Evolutionary conservation across 768 basidiomycete species (phyloP).

Genomic region (Podaxis sp.): DNA sequence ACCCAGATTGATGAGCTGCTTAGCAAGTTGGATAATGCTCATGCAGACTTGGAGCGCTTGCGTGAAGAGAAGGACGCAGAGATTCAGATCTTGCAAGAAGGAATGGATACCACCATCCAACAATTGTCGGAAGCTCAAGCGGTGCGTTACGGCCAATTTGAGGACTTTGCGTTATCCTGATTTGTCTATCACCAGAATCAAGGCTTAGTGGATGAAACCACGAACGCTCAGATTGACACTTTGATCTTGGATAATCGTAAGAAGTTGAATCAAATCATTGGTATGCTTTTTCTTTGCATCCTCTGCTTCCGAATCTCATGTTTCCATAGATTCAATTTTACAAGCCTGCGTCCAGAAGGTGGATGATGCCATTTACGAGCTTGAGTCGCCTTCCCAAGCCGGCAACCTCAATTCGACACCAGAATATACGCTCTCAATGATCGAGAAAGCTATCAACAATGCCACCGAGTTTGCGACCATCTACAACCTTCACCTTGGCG

Average conservation of each 20-base stretch:
- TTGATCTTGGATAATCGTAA: conserved; percentile 96
- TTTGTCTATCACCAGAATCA: conserved; percentile 57
- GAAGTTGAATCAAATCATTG: conserved; percentile 96
- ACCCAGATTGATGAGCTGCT: conserved; percentile 94
- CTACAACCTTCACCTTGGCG: conserved; percentile 87
- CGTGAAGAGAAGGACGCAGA: conserved; percentile 98
- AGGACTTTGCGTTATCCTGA: conserved; percentile 6
- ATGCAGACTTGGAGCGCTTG: conserved; percentile 74
- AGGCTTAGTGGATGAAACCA: conserved; percentile 83
- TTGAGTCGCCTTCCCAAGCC: conserved; percentile 92
- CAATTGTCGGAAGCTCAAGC: conserved; percentile 85
- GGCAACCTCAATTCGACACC: conserved; percentile 98
- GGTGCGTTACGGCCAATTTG: conserved; percentile 40
- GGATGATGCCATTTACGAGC: conserved; percentile 95
- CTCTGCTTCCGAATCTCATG: conserved; percentile 16
- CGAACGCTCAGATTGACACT: conserved; percentile 95
- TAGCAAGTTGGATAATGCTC: conserved; percentile 71
- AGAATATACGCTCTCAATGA: conserved; percentile 97
- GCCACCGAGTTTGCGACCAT: conserved; percentile 95
- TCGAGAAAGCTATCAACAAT: conserved; percentile 93
- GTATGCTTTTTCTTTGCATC: conserved; percentile 34
- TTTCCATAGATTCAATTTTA: conserved; percentile 83
- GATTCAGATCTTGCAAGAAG: conserved; percentile 91
- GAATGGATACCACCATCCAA: conserved; percentile 89
- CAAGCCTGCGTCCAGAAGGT: conserved; percentile 97